Conservation (phyloP, 257 asterid genomes). For the Jaltomata sinuosa region DNA sequence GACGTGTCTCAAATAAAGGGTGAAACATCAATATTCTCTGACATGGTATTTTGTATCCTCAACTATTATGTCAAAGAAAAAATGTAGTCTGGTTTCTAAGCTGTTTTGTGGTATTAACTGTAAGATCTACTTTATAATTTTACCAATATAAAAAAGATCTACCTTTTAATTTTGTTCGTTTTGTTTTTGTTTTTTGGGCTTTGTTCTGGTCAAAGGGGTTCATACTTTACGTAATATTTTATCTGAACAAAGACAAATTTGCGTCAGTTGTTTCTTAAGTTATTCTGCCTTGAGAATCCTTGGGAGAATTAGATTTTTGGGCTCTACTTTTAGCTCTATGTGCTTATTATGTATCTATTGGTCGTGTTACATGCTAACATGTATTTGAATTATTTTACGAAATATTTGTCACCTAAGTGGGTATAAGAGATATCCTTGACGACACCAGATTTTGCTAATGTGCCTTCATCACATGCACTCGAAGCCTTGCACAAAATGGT, state of each 20-base stretch:
- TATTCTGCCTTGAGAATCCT: background rate
- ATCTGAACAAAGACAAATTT: background rate
- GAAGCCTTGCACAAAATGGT: conserved; percentile 86
- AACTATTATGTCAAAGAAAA: background rate
- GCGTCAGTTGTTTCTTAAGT: background rate
- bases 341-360: background rate
- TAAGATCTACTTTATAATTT: background rate
- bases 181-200: background rate
- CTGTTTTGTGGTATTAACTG: background rate
- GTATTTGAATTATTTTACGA: background rate
- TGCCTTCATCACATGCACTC: conserved; percentile 60
- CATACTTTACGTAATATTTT: background rate
- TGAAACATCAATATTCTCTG: conserved; percentile 60
- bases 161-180: background rate
- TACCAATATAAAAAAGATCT: background rate
- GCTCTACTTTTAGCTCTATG: background rate
- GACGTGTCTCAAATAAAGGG: conserved; percentile 84
- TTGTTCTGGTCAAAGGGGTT: background rate
- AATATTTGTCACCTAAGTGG: background rate
- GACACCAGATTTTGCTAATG: conserved; percentile 63
- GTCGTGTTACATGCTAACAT: background rate
- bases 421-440: conserved; percentile 44
- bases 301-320: background rate
- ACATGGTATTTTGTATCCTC: conserved; percentile 85
- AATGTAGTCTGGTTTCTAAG: background rate